Percentiles rank a stretch among this genome's conserved stretches.
Evolutionary conservation across 1,139 yeast species (phyloP).

Genomic region (Williopsis jadinii): DNA sequence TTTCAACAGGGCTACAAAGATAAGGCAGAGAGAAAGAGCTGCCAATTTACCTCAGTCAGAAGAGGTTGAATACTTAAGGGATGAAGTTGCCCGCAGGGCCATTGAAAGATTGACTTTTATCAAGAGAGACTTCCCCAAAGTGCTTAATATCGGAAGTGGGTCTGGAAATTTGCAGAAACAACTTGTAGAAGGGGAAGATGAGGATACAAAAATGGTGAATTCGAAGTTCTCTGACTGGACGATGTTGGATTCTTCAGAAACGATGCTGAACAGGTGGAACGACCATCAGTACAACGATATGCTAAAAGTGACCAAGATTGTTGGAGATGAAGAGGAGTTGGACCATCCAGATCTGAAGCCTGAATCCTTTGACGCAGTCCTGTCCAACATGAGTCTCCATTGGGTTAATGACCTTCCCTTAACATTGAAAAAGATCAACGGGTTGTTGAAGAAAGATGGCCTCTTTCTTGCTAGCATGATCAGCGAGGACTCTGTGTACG

Average conservation of each 20-base stretch:
- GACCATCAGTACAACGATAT: constrained; percentile 32
- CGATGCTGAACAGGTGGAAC: constrained; percentile 39
- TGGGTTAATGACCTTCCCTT: constrained; percentile 83
- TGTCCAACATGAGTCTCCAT: constrained; percentile 69
- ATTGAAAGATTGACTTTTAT: constrained; percentile 72
- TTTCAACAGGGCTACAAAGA: constrained; percentile 59
- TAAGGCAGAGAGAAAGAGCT: constrained; percentile 51
- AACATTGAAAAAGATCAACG: constrained; percentile 48
- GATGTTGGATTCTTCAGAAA: constrained; percentile 62
- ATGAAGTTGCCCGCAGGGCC: constrained; percentile 67
- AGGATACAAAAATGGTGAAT: constrained; percentile 46
- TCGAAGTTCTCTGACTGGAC: constrained; percentile 48
- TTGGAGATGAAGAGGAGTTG: constrained; percentile 63
- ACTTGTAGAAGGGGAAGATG: constrained; percentile 28
- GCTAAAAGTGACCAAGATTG: constrained; percentile 40
- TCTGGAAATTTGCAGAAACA: constrained; percentile 52
- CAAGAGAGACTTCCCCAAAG: constrained; percentile 51
- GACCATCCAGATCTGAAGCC: constrained; percentile 31
- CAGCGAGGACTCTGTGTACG: constrained; percentile 81
- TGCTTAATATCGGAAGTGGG: constrained; percentile 70
- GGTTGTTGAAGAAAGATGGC: constrained; percentile 73
- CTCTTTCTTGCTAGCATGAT: constrained; percentile 77
- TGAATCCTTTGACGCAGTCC: constrained; percentile 59
- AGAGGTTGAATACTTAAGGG: constrained; percentile 66
- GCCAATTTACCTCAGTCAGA: constrained; percentile 41